Percentiles rank a stretch among this genome's conserved stretches.
phyloP scores from a whole-genome alignment of 257 asterid species.

The Ophiorrhiza pumila region DNA sequence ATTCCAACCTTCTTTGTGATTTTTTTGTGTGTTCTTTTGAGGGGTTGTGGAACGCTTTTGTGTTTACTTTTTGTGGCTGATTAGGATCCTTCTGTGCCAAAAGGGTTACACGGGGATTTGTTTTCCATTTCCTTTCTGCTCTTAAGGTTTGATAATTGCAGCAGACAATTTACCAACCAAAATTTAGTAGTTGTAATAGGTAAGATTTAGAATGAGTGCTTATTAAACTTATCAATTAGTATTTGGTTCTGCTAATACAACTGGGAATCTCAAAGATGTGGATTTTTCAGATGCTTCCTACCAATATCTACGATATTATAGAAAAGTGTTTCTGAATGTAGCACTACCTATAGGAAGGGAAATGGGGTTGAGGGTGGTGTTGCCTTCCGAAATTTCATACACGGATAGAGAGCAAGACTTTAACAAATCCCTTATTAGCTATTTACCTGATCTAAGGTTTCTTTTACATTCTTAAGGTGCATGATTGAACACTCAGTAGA shows the following conservation, averaged over 20 bases:
- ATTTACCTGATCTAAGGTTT: background rate
- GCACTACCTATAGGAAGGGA: background rate
- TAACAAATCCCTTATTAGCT: background rate
- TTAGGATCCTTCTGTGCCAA: background rate
- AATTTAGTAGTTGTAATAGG: background rate
- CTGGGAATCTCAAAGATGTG: background rate
- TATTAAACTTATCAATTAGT: background rate
- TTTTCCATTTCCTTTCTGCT: background rate
- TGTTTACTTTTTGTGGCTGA: background rate
- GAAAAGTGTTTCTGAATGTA: background rate
- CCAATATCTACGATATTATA: background rate
- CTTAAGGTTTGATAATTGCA: background rate
- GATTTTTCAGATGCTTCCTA: background rate
- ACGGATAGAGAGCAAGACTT: background rate
- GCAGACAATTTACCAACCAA: background rate
- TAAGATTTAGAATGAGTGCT: background rate
- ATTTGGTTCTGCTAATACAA: background rate
- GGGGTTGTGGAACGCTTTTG: background rate
- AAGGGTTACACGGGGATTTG: too few relatives aligned
- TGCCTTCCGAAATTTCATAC: background rate
- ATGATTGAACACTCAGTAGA: conserved; percentile 1
- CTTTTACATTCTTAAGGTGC: background rate
- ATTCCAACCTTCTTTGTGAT: too few relatives aligned
- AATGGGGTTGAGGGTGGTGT: background rate
- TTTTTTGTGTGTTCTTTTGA: background rate